Evolutionary conservation across 2,329 filamentous ascomycete genomes (phyloP).

Genomic region (Pleomassaria siparia): DNA sequence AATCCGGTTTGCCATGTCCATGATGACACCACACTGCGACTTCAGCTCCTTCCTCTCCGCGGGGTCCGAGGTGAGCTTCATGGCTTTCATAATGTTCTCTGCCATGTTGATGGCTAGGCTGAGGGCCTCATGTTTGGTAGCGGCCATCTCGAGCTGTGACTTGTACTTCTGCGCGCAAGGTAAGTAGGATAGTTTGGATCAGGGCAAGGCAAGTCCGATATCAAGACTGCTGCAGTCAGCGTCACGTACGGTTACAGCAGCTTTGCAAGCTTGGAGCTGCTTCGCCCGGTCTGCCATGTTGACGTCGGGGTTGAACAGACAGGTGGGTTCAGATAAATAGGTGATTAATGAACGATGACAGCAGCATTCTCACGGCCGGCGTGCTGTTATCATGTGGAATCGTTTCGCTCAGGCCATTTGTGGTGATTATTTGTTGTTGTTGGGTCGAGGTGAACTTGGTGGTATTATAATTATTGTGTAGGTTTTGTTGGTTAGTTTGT

Average conservation of each 20-base stretch:
- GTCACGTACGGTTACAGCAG: constrained; percentile 37
- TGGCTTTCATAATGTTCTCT: constrained; percentile 79
- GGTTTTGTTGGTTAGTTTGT: not conserved
- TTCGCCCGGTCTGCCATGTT: constrained; percentile 30
- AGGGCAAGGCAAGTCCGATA: not conserved
- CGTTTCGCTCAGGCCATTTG: not conserved
- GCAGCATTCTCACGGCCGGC: not conserved
- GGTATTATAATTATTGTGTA: too few relatives aligned
- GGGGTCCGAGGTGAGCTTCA: constrained; percentile 61
- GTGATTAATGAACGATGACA: not conserved
- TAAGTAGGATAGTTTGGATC: not conserved
- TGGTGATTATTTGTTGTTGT: too few relatives aligned
- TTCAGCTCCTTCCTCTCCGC: constrained; percentile 68
- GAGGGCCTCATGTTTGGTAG: constrained; percentile 66
- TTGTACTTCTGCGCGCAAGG: constrained; percentile 23
- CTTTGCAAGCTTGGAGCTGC: constrained; percentile 33
- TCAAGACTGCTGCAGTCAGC: constrained; percentile 14
- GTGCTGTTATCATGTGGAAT: not conserved
- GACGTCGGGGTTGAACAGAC: not conserved
- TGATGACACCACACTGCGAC: constrained; percentile 67
- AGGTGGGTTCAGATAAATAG: not conserved
- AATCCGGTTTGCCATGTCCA: constrained; percentile 73
- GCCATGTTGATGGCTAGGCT: constrained; percentile 74
- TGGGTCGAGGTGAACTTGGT: constrained; percentile 5
- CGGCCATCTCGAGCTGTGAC: constrained; percentile 52